Conservation (phyloP, 1,284 basidiomycete genomes). For the Sutorius eximius region DNA sequence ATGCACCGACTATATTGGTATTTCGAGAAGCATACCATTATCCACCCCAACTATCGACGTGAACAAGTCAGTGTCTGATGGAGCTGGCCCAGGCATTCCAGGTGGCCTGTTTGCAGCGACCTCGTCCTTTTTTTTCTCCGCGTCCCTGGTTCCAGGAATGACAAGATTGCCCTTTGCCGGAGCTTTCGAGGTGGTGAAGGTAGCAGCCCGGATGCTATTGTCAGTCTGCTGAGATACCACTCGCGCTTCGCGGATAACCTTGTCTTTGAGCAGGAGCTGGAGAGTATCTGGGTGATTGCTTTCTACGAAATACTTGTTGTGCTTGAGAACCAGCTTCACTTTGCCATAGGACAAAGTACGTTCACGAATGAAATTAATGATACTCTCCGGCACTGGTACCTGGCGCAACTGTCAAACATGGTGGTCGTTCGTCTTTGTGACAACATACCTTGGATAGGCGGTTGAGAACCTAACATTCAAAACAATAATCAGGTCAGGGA, state of each 20-base stretch:
- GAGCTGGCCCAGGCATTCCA: conserved; percentile 34
- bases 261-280: conserved; percentile 83
- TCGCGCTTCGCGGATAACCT: conserved; percentile 78
- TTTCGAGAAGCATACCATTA: conserved; percentile 53
- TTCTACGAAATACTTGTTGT: conserved; percentile 96
- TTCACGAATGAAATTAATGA: conserved; percentile 83
- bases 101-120: conserved; percentile 37
- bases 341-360: conserved; percentile 95
- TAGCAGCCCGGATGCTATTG: conserved; percentile 72
- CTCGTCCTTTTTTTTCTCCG: conserved; percentile 65
- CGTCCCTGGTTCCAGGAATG: conserved; percentile 82
- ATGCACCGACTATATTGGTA: background rate
- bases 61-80: conserved; percentile 74
- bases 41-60: conserved; percentile 93
- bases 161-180: conserved; percentile 78
- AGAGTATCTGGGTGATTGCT: conserved; percentile 91
- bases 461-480: conserved; percentile 64
- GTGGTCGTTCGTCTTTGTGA: background rate
- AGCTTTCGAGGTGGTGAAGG: conserved; percentile 82
- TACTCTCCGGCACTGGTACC: conserved; percentile 87
- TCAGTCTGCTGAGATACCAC: conserved; percentile 63
- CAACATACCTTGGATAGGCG: conserved; percentile 76
- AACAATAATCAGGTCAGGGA: conserved; percentile 15
- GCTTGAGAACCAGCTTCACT: conserved; percentile 94
- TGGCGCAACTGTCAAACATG: conserved; percentile 33